Conservation (phyloP, 306 rosid species). For the Lathyrus aphaca region DNA sequence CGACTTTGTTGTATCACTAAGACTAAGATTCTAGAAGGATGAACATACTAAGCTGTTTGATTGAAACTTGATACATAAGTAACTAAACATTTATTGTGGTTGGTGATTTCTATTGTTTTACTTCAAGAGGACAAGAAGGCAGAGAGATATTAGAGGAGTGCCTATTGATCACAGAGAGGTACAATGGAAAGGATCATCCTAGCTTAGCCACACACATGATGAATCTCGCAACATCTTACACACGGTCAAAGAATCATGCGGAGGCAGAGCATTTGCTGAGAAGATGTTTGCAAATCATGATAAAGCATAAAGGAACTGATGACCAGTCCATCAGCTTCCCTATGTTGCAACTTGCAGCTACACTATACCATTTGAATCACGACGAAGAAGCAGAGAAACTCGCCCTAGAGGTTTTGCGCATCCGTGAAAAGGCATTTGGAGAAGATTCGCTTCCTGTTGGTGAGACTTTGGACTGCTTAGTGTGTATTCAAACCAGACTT, state of each 20-base stretch:
- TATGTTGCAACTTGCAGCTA: conserved; percentile 87
- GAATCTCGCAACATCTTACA: conserved; percentile 83
- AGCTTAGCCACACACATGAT: conserved; percentile 68
- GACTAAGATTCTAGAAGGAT: not conserved
- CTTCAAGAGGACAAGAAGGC: conserved; percentile 80
- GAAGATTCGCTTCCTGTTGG: conserved; percentile 81
- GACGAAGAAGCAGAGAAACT: conserved; percentile 89
- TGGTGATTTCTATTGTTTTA: conserved; percentile 32
- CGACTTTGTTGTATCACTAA: conserved; percentile 27
- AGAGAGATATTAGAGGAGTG: conserved; percentile 83
- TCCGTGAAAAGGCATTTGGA: conserved; percentile 82
- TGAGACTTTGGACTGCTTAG: conserved; percentile 89
- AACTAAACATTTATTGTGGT: conserved; percentile 27
- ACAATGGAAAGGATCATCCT: conserved; percentile 77
- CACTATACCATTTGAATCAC: conserved; percentile 69
- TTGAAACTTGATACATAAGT: conserved; percentile 19
- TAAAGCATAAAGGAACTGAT: conserved; percentile 54
- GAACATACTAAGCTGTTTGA: conserved; percentile 1
- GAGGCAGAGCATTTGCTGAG: conserved; percentile 83
- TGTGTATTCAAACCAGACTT: conserved; percentile 71
- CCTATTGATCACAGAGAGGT: conserved; percentile 64
- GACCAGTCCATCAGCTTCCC: conserved; percentile 81
- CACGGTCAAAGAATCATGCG: conserved; percentile 64
- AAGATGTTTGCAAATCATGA: conserved; percentile 66
- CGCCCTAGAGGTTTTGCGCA: conserved; percentile 66